Conservation (phyloP, 306 rosid species). For the Casuarina glauca region DNA sequence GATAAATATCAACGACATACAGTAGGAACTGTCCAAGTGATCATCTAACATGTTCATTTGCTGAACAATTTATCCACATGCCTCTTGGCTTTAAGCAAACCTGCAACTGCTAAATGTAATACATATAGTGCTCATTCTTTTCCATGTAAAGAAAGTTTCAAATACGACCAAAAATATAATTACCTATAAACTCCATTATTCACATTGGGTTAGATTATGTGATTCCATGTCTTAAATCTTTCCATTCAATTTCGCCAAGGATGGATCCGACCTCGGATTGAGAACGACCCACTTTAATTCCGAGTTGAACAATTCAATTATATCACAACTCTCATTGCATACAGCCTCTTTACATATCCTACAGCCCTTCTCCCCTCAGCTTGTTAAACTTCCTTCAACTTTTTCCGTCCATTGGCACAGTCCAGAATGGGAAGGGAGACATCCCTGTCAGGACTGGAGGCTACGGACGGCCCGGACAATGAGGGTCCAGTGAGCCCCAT, state of each 20-base stretch:
- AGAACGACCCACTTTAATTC: conserved; percentile 57
- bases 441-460: conserved; percentile 38
- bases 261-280: conserved; percentile 65
- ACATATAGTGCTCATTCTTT: too few relatives aligned
- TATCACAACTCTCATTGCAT: conserved; percentile 85
- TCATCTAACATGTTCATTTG: conserved; percentile 56
- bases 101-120: conserved; percentile 65
- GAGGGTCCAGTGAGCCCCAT: conserved; percentile 96
- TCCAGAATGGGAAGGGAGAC: conserved; percentile 51
- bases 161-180: background rate
- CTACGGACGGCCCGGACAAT: conserved; percentile 84
- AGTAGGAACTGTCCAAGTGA: conserved; percentile 56
- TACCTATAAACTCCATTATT: conserved; percentile 93
- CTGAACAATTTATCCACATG: conserved; percentile 65
- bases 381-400: conserved; percentile 67
- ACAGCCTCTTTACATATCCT: conserved; percentile 61
- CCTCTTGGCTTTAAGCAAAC: conserved; percentile 91
- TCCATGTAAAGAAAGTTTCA: too few relatives aligned
- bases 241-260: conserved; percentile 58
- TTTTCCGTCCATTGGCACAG: conserved; percentile 54
- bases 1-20: conserved; percentile 66
- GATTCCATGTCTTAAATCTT: conserved; percentile 74
- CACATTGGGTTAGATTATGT: conserved; percentile 69
- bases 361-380: conserved; percentile 61
- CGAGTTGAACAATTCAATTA: conserved; percentile 68